Percentiles rank a stretch among this genome's conserved stretches.
phyloP scores from a whole-genome alignment of 208 protist species.

The Vickermania ingenoplastis region DNA sequence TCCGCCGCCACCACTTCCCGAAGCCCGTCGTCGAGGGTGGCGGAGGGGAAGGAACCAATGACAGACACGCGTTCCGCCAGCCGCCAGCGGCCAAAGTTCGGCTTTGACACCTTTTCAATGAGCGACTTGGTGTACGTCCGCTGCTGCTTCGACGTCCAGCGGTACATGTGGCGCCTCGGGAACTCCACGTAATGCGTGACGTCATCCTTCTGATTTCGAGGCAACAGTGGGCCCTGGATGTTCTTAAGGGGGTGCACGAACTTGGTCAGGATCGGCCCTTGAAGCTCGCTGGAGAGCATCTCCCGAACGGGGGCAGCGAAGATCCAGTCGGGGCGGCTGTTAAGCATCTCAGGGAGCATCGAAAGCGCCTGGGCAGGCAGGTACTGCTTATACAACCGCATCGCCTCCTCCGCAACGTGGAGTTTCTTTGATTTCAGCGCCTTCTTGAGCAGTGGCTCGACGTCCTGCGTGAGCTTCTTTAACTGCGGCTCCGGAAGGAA shows the following conservation, averaged over 20 bases:
- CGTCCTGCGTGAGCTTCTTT: background rate
- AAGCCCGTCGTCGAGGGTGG: conserved; percentile 6
- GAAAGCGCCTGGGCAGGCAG: background rate
- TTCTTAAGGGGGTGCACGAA: background rate
- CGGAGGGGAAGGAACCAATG: conserved; percentile 13
- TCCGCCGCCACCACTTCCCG: conserved; percentile 4
- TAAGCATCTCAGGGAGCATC: background rate
- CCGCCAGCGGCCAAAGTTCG: background rate
- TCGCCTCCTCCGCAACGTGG: background rate
- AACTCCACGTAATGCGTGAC: background rate
- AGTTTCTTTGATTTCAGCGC: conserved; percentile 3
- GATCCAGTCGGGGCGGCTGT: conserved; percentile 6
- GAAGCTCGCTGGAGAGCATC: background rate
- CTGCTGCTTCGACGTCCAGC: conserved; percentile 19
- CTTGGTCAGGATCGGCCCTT: conserved; percentile 10
- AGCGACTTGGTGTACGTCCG: conserved; percentile 11
- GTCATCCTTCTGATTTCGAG: background rate
- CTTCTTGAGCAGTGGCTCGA: background rate
- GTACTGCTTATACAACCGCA: background rate
- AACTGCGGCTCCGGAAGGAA: background rate
- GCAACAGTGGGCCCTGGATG: background rate
- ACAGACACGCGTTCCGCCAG: background rate
- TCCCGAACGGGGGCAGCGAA: background rate
- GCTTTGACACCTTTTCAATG: conserved; percentile 3
- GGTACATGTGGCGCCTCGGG: conserved; percentile 1